A percentile compares a stretch with the other conserved stretches of the same genome.
Conservation (phyloP, 2,329 filamentous ascomycete species). For the Thelonectria discophora region DNA sequence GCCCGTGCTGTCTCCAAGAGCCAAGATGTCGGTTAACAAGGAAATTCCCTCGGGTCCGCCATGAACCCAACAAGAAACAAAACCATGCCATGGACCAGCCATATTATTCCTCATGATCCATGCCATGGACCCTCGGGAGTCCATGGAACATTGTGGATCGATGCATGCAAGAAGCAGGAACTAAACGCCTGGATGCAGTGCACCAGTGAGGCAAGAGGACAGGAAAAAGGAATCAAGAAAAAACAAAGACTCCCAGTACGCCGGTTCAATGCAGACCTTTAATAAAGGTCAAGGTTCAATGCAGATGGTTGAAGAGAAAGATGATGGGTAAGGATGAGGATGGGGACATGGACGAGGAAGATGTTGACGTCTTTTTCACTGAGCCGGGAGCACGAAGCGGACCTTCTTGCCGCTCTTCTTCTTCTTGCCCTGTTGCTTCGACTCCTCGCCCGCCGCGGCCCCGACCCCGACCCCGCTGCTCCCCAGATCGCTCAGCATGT, state of each 20-base stretch:
- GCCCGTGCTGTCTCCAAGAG: constrained; percentile 13
- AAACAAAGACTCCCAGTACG: constrained; percentile 27
- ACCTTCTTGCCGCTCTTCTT: constrained; percentile 61
- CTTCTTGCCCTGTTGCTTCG: constrained; percentile 30
- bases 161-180: constrained; percentile 10
- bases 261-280: constrained; percentile 37
- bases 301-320: no score
- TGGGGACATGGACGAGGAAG: no score
- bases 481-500: constrained; percentile 56
- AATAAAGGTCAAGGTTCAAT: not conserved
- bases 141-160: constrained; percentile 4
- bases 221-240: constrained; percentile 28
- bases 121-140: constrained; percentile 12
- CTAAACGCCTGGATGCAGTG: constrained; percentile 21
- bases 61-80: constrained; percentile 7
- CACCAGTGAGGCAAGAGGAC: constrained; percentile 22
- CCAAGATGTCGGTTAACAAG: constrained; percentile 19
- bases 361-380: constrained; percentile 27
- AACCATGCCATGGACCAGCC: constrained; percentile 32
- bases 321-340: no score
- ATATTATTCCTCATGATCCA: constrained; percentile 26
- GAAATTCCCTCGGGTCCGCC: constrained; percentile 1
- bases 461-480: constrained; percentile 40
- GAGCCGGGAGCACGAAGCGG: constrained; percentile 61
- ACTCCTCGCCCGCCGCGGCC: constrained; percentile 45